Percentiles rank a stretch among this genome's conserved stretches.
phyloP scores from a whole-genome alignment of 1,139 yeast species.

The Yamadazyma aaseri region DNA sequence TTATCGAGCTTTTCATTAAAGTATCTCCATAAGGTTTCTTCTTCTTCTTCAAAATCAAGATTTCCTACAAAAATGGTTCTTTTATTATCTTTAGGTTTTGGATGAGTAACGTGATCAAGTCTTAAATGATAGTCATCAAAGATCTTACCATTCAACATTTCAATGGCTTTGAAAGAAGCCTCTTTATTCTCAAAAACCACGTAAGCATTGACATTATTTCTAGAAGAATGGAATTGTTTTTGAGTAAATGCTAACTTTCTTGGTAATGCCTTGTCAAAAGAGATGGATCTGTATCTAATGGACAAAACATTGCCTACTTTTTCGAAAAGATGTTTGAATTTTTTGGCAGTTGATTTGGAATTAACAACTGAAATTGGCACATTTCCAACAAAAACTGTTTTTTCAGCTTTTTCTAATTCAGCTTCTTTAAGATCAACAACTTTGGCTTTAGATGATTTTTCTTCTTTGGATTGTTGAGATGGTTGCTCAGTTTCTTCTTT shows the following conservation, averaged over 20 bases:
- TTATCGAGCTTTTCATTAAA: constrained; percentile 63
- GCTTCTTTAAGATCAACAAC: constrained; percentile 55
- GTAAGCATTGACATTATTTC: constrained; percentile 87
- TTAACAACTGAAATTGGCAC: constrained; percentile 65
- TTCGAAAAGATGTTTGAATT: constrained; percentile 61
- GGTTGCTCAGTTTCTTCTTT: constrained; percentile 21
- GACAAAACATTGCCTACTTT: constrained; percentile 64
- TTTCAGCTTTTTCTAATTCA: constrained; percentile 82
- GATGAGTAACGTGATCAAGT: constrained; percentile 91
- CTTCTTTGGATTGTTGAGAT: constrained; percentile 9
- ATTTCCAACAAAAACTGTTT: constrained; percentile 89
- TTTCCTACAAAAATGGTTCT: constrained; percentile 92
- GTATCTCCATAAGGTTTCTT: constrained; percentile 84
- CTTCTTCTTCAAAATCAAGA: constrained; percentile 87
- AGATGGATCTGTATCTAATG: constrained; percentile 87
- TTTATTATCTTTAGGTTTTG: constrained; percentile 80
- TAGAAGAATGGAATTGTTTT: constrained; percentile 71
- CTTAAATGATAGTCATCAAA: constrained; percentile 77
- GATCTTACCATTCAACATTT: constrained; percentile 61
- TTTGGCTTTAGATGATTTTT: constrained; percentile 27
- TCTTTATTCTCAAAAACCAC: constrained; percentile 64
- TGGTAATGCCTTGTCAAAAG: constrained; percentile 85
- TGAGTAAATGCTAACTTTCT: constrained; percentile 88
- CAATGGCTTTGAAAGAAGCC: constrained; percentile 53
- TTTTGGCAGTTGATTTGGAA: constrained; percentile 58